A percentile compares a stretch with the other conserved stretches of the same genome.
phyloP scores from a whole-genome alignment of 208 protist genomes.

The Leishmania turanica region DNA sequence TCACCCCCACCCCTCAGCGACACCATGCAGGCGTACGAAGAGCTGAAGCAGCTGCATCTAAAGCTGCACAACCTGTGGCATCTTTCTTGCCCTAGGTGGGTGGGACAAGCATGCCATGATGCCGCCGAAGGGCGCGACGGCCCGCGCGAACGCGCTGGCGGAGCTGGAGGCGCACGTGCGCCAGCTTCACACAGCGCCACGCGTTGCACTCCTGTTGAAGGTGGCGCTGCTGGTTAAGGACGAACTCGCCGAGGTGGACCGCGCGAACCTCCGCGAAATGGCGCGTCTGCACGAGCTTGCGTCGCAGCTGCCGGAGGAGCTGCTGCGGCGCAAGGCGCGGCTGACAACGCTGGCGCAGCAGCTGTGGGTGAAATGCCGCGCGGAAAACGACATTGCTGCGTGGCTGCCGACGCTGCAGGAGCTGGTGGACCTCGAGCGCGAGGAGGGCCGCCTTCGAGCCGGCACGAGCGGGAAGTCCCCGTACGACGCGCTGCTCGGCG shows the following conservation, averaged over 20 bases:
- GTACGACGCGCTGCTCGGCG: slow-evolving; percentile 62
- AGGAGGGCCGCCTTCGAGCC: slow-evolving; percentile 40
- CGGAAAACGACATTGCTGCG: slow-evolving; percentile 1
- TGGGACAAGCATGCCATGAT: not conserved
- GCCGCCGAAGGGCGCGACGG: not conserved
- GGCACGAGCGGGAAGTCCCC: not conserved
- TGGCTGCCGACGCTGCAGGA: slow-evolving; percentile 16
- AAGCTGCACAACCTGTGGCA: not conserved
- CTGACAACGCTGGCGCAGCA: not conserved
- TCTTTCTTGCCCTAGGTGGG: not conserved
- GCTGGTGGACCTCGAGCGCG: slow-evolving; percentile 31
- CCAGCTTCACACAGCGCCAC: not conserved
- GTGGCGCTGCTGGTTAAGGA: not conserved
- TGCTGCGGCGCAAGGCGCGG: not conserved
- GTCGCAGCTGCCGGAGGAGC: slow-evolving; percentile 3
- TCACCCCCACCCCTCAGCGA: not conserved
- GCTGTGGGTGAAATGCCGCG: slow-evolving; percentile 1
- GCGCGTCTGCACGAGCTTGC: not conserved
- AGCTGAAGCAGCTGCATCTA: not conserved
- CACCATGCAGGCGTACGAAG: not conserved
- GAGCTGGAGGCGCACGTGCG: not conserved
- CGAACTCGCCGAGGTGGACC: not conserved
- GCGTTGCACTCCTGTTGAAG: slow-evolving; percentile 1
- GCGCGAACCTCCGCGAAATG: not conserved
- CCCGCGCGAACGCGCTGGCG: not conserved